Base-by-base conservation (phyloP, 371 early-diverging fungal species). In the Syncephalastrum contaminatum region DNA sequence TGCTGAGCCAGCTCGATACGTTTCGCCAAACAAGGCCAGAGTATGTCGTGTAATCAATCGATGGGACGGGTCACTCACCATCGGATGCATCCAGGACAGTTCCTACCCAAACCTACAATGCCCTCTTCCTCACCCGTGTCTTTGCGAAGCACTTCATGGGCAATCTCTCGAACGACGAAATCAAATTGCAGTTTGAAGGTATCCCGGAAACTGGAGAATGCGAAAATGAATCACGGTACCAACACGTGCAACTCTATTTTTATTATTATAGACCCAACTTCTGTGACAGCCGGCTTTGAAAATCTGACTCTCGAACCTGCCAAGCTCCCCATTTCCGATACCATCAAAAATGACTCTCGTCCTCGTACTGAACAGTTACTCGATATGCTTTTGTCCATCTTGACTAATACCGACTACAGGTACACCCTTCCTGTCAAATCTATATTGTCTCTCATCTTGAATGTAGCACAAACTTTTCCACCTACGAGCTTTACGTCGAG, bases 401-500 rank as follows among this genome's bases (percentile, higher is more conserved):
- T 90, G 39, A 73, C 87, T 14, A 84, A 84, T 51, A 67, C 83
- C 54, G 83, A 85, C 57, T 81, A 83, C 49, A 79, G 67, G 89
- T 89, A 82, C 30, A 30, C 0, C 10, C 36, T 30, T 30, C 18
- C 8, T 44, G 13, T 12, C 18, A 19, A 10, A 44, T 14, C 45
- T 3, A 44, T 30, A 30, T 8, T 10, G 2, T 10, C 36, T 21
- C 14, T 56, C 50, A 48, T 19, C 15, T 13, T 25, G 19, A 18
- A 49, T 16, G 14, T 67, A 88, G 88, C 43, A 55, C 72, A 15
- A 82, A 72, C 15, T 71, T 76, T 25, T 73, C 83, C 1, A 74
- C 77, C 15, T 86, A 90, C 51, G 88, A 89, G 48, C 87, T 88
- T 62, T 90, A 90, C 64, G 64, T 82, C 14, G 89, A 90, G 62